Percentiles rank a stretch among this genome's conserved stretches.
Conservation (phyloP, 495 filamentous ascomycete species). For the Lasiosphaeria miniovina region DNA sequence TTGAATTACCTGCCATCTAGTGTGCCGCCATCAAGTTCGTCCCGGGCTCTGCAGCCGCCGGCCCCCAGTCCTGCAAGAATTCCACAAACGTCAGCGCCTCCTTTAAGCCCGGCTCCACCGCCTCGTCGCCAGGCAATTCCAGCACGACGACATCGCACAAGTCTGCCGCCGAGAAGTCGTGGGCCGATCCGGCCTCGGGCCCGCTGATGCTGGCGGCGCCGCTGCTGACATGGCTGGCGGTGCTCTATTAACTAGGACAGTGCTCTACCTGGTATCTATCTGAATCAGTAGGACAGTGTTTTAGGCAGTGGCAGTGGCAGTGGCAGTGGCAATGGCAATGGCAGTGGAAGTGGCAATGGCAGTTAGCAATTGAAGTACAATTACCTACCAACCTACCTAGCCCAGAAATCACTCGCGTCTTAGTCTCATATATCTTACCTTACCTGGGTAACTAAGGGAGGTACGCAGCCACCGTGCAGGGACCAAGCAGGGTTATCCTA, state of each 20-base stretch:
- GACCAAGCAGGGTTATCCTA: too few relatives aligned
- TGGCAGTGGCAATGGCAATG: too few relatives aligned
- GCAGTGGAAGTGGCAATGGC: too few relatives aligned
- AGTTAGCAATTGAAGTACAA: too few relatives aligned
- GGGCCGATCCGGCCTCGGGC: background rate
- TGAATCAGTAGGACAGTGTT: too few relatives aligned
- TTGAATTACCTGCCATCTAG: background rate
- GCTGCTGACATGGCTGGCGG: background rate
- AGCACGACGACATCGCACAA: background rate
- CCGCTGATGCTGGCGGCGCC: background rate
- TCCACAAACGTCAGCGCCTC: background rate
- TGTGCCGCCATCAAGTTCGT: constrained; percentile 4
- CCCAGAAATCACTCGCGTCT: too few relatives aligned
- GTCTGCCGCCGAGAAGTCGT: background rate
- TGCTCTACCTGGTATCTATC: background rate
- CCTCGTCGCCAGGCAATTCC: background rate
- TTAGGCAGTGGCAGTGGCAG: too few relatives aligned
- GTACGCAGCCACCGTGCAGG: too few relatives aligned
- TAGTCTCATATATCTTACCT: too few relatives aligned
- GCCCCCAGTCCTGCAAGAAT: background rate
- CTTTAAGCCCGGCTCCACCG: background rate
- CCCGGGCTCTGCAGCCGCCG: background rate
- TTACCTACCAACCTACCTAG: too few relatives aligned
- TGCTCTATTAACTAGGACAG: background rate
- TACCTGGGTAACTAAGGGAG: too few relatives aligned